These are phyloP conservation scores for Ceratocystis destructans DNA, from an alignment of 2,329 filamentous ascomycete genomes.

Conservation along the genomic window DNA sequence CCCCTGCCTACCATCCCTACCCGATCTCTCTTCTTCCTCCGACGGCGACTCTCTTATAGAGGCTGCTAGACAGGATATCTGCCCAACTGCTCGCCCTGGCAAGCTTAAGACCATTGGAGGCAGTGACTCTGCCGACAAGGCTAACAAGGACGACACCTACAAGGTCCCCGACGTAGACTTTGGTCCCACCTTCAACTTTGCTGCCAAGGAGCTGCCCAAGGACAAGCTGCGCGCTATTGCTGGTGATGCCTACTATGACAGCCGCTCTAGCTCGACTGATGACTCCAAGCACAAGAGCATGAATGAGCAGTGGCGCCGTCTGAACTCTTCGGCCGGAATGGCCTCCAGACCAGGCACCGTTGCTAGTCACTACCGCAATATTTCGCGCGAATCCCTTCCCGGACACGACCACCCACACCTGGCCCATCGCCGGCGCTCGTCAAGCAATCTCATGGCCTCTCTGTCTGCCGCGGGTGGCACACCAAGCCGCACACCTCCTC, in stretches of 20 bases:
- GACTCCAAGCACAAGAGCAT: slow-evolving; percentile 9
- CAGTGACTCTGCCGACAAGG: slow-evolving; percentile 20
- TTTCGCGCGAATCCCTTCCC: slow-evolving; percentile 12
- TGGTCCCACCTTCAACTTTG: slow-evolving; percentile 64
- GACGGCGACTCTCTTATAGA: slow-evolving; percentile 10
- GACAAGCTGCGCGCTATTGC: slow-evolving; percentile 15
- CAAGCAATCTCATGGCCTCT: slow-evolving; percentile 7
- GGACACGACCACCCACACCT: neutral
- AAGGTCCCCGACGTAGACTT: slow-evolving; percentile 69
- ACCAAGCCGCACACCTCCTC: slow-evolving; percentile 9
- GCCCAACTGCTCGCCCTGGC: slow-evolving; percentile 30
- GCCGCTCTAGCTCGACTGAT: slow-evolving; percentile 4
- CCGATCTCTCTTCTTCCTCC: slow-evolving; percentile 10
- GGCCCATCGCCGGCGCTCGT: slow-evolving; percentile 4
- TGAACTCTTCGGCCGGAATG: slow-evolving; percentile 11
- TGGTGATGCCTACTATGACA: slow-evolving; percentile 1
- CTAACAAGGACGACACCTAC: slow-evolving; percentile 26
- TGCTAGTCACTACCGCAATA: slow-evolving; percentile 15
- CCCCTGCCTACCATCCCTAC: slow-evolving; percentile 8
- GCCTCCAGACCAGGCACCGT: slow-evolving; percentile 7
- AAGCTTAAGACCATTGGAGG: slow-evolving; percentile 65
- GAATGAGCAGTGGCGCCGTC: slow-evolving; percentile 19
- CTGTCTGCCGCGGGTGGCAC: neutral
- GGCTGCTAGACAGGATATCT: slow-evolving; percentile 41
- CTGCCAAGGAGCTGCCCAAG: slow-evolving; percentile 21